Evolutionary conservation across 2,329 filamentous ascomycete species (phyloP).

Genomic region (Emydomyces testavorans): DNA sequence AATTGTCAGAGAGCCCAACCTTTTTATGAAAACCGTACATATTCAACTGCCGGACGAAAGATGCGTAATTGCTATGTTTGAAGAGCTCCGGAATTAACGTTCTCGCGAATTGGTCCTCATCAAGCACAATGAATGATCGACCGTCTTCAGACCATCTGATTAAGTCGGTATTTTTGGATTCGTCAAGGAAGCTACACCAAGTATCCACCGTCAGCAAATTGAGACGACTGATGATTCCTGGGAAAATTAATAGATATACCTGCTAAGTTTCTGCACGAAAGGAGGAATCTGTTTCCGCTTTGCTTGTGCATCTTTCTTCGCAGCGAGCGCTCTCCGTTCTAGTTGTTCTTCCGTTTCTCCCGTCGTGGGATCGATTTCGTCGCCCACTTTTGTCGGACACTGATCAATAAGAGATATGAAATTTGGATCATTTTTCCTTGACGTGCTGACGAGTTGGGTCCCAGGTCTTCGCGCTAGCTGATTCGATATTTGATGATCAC

Average conservation of each 20-base stretch:
- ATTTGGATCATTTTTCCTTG: constrained; percentile 29
- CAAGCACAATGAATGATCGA: constrained; percentile 89
- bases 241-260: constrained; percentile 45
- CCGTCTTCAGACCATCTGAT: constrained; percentile 97
- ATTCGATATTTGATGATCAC: constrained; percentile 33
- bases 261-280: constrained; percentile 96
- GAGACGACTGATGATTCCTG: neutral
- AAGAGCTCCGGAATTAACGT: constrained; percentile 63
- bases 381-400: constrained; percentile 29
- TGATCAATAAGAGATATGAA: constrained; percentile 24
- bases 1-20: constrained; percentile 86
- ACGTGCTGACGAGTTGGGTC: constrained; percentile 31
- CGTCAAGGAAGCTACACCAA: constrained; percentile 68
- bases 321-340: constrained; percentile 65
- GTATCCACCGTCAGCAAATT: constrained; percentile 15
- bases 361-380: constrained; percentile 26
- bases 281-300: constrained; percentile 94
- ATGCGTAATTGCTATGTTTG: constrained; percentile 70
- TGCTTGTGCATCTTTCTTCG: constrained; percentile 75
- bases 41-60: constrained; percentile 60
- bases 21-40: constrained; percentile 58
- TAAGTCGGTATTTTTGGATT: constrained; percentile 81
- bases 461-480: constrained; percentile 34
- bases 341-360: constrained; percentile 62
- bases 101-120: constrained; percentile 80